A percentile compares a stretch with the other conserved stretches of the same genome.
These are phyloP conservation scores for Tubosaeta sp. DNA, from an alignment of 768 basidiomycete genomes.

Conservation along the genomic window DNA sequence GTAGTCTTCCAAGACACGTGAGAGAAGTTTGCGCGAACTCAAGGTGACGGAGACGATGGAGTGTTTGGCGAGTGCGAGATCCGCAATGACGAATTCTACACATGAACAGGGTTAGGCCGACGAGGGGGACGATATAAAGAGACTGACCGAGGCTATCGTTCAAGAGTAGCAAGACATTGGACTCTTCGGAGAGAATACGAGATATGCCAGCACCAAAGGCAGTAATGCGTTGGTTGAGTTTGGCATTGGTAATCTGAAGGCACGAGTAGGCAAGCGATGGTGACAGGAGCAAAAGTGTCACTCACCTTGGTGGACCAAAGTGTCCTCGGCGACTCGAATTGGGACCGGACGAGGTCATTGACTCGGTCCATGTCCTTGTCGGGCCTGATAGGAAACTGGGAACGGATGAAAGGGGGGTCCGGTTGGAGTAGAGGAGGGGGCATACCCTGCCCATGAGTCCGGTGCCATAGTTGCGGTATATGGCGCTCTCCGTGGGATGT, in stretches of 20 bases:
- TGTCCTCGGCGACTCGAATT: conserved; percentile 62
- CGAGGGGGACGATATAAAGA: not conserved
- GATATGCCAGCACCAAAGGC: conserved; percentile 73
- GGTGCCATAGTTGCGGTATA: conserved; percentile 89
- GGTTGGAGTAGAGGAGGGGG: conserved; percentile 26
- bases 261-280: not conserved
- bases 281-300: not conserved
- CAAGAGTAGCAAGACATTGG: conserved; percentile 69
- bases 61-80: conserved; percentile 71
- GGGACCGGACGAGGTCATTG: conserved; percentile 62
- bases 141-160: conserved; percentile 72
- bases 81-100: conserved; percentile 72
- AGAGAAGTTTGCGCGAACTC: conserved; percentile 55
- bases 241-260: conserved; percentile 65
- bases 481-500: conserved; percentile 75
- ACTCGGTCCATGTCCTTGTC: conserved; percentile 67
- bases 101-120: not conserved
- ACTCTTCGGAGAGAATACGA: conserved; percentile 50
- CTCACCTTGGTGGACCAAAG: conserved; percentile 76
- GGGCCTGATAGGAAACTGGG: conserved; percentile 70
- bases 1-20: conserved; percentile 58
- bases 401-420: not conserved
- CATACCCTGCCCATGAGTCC: conserved; percentile 77
- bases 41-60: conserved; percentile 68
- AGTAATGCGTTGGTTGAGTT: conserved; percentile 64